Conservation (phyloP, 129 eudicot genomes). For the Tagetes patula region DNA sequence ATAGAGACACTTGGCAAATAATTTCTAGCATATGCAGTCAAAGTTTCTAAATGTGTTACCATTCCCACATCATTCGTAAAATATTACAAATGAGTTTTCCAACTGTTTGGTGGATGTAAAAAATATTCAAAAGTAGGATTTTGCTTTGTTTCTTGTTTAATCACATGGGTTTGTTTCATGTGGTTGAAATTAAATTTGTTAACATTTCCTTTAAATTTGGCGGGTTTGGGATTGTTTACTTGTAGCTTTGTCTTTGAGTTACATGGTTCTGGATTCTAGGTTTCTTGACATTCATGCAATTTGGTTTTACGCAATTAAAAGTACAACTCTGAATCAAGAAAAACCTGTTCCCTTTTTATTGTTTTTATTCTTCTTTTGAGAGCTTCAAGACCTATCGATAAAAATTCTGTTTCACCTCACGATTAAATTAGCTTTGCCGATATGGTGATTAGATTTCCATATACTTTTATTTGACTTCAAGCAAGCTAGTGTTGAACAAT, state of each 20-base stretch:
- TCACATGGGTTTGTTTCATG: background rate
- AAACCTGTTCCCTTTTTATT: background rate
- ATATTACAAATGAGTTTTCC: background rate
- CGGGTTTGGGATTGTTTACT: background rate
- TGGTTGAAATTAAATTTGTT: background rate
- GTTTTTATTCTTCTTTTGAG: background rate
- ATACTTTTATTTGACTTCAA: slow-evolving; percentile 6
- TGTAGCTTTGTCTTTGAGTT: background rate
- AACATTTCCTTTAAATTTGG: background rate
- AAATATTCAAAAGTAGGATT: background rate
- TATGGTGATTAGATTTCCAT: background rate
- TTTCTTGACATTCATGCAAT: background rate
- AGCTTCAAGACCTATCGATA: background rate
- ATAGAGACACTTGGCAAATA: background rate
- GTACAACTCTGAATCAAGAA: background rate
- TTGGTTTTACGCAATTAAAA: too few species aligned
- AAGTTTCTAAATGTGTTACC: background rate
- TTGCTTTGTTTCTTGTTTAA: background rate
- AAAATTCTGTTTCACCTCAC: background rate
- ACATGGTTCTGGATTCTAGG: background rate
- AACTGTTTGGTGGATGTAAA: background rate
- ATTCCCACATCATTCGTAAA: background rate
- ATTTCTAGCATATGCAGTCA: background rate
- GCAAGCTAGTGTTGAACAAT: background rate
- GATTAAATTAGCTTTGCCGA: background rate